phyloP scores from a whole-genome alignment of 2,329 filamentous ascomycete genomes.

The Ramularia collo-cygni region DNA sequence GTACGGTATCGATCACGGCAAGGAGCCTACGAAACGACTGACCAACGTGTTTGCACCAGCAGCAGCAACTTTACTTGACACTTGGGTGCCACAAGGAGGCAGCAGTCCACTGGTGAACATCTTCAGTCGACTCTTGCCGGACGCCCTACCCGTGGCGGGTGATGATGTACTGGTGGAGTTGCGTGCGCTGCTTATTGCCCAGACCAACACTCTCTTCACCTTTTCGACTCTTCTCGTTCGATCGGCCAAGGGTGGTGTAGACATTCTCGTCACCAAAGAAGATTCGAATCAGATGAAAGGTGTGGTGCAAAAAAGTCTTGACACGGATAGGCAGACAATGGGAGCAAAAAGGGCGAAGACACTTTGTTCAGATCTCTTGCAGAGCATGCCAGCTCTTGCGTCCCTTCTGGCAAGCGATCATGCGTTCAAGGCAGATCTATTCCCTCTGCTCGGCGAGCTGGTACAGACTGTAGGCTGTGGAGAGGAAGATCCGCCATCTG shows the following conservation, averaged over 20 bases:
- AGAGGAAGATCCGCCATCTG: slow-evolving; percentile 73
- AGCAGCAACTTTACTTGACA: slow-evolving; percentile 67
- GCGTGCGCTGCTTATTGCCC: slow-evolving; percentile 15
- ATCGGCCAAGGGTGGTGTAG: slow-evolving; percentile 9
- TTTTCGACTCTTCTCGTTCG: slow-evolving; percentile 19
- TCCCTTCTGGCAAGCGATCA: slow-evolving; percentile 20
- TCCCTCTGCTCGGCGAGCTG: slow-evolving; percentile 18
- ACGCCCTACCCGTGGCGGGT: slow-evolving; percentile 16
- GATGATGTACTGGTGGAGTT: slow-evolving; percentile 14
- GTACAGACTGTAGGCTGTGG: slow-evolving; percentile 16
- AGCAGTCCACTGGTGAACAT: slow-evolving; percentile 13
- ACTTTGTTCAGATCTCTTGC: slow-evolving; percentile 14
- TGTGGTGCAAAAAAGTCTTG: not conserved
- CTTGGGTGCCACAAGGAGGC: slow-evolving; percentile 45
- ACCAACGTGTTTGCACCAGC: slow-evolving; percentile 62
- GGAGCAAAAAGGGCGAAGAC: slow-evolving; percentile 7
- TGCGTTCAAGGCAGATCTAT: slow-evolving; percentile 18
- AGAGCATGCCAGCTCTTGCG: slow-evolving; percentile 19
- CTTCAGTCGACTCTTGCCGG: slow-evolving; percentile 13
- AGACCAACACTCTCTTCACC: slow-evolving; percentile 10
- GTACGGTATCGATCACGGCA: slow-evolving; percentile 64
- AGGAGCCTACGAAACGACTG: slow-evolving; percentile 40
- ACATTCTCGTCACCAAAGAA: slow-evolving; percentile 5
- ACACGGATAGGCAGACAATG: slow-evolving; percentile 1
- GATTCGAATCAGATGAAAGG: not conserved